Percentiles rank a stretch among this genome's conserved stretches.
Evolutionary conservation across 805 yeast genomes (phyloP).

Genomic region (Lachancea mirantina): DNA sequence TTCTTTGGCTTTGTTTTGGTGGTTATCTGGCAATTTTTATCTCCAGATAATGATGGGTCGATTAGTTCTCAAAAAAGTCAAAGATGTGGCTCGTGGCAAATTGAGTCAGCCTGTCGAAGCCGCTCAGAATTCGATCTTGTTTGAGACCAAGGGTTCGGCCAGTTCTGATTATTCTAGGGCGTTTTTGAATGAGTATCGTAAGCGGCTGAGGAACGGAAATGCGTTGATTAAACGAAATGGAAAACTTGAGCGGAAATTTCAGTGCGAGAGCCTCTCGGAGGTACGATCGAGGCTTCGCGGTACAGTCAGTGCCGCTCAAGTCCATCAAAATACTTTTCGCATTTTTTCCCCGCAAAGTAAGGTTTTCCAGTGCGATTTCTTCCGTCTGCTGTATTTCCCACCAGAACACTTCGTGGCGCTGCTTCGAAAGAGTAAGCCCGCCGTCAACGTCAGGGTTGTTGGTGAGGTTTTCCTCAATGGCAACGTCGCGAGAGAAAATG

Average conservation of each 20-base stretch:
- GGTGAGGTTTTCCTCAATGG: constrained; percentile 16
- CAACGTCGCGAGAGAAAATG: constrained; percentile 9
- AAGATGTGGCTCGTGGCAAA: background rate
- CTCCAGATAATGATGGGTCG: constrained; percentile 1
- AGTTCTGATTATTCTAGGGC: no score
- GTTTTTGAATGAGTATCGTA: no score
- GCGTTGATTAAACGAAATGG: no score
- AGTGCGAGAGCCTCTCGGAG: no score
- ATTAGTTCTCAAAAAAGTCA: constrained; percentile 1
- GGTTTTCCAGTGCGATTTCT: constrained; percentile 19
- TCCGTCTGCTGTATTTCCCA: constrained; percentile 24
- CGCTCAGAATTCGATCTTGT: no score
- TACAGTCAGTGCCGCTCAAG: constrained; percentile 7
- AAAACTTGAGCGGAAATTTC: no score
- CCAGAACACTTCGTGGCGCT: constrained; percentile 24
- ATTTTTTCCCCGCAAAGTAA: constrained; percentile 7
- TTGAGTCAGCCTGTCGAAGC: background rate
- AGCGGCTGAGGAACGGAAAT: no score
- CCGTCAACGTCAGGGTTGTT: constrained; percentile 16
- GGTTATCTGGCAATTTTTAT: no score
- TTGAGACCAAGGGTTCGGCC: no score
- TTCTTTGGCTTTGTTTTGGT: no score
- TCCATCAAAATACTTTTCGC: constrained; percentile 7
- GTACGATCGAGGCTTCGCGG: constrained; percentile 7
- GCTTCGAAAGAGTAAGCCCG: constrained; percentile 28